phyloP scores from a whole-genome alignment of 257 asterid species.

The Penstemon barbatus region DNA sequence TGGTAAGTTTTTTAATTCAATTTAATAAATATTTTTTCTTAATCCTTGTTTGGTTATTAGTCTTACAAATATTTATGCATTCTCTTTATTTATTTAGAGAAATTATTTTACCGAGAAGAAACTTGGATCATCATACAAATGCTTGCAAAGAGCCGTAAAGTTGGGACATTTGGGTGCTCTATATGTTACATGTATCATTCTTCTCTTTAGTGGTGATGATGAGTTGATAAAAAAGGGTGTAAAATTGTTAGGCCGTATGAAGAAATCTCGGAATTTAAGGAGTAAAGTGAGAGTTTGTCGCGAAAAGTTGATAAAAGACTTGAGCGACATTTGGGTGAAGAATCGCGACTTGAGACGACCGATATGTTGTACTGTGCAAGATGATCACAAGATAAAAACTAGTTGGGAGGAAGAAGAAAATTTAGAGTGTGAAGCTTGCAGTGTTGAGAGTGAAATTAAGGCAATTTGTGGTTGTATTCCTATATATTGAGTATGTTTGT shows the following conservation, averaged over 20 bases:
- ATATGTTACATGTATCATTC: conserved; percentile 25
- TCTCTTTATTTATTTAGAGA: conserved; percentile 14
- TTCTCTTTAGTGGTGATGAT: conserved; percentile 15
- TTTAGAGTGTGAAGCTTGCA: conserved; percentile 13
- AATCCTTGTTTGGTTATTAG: too few species aligned
- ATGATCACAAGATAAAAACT: not conserved
- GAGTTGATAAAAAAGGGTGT: conserved; percentile 19
- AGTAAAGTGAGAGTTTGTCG: conserved; percentile 10
- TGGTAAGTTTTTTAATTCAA: conserved; percentile 16
- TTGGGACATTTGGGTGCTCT: conserved; percentile 30
- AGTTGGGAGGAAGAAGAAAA: conserved; percentile 9
- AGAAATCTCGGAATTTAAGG: not conserved
- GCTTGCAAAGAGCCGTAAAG: conserved; percentile 22
- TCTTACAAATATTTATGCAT: not conserved
- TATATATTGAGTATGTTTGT: too few species aligned
- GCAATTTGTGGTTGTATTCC: not conserved
- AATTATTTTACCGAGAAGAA: conserved; percentile 29
- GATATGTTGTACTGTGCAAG: not conserved
- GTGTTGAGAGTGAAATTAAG: conserved; percentile 15
- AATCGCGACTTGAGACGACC: conserved; percentile 11
- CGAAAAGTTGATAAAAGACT: not conserved
- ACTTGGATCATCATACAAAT: not conserved
- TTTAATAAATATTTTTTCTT: not conserved
- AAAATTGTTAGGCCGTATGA: not conserved
- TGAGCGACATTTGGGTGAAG: conserved; percentile 28